A percentile compares a stretch with the other conserved stretches of the same genome.
Evolutionary conservation across 768 basidiomycete genomes (phyloP).

Genomic region (Amanita exitialis): DNA sequence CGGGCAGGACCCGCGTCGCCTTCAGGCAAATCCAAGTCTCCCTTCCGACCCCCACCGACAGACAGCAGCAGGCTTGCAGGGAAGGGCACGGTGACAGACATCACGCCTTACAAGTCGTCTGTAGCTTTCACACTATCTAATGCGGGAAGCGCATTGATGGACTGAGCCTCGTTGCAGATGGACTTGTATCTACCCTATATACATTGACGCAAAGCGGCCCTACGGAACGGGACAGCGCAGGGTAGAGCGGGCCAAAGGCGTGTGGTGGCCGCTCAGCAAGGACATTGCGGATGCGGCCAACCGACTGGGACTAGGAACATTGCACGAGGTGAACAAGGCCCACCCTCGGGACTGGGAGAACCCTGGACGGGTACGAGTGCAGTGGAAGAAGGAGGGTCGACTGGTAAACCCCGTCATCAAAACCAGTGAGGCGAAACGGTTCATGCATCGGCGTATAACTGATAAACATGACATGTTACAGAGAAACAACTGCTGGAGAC

Average conservation of each 20-base stretch:
- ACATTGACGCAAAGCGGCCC: constrained; percentile 90
- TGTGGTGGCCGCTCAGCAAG: constrained; percentile 95
- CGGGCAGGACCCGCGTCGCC: constrained; percentile 50
- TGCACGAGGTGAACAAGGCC: constrained; percentile 84
- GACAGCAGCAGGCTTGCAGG: constrained; percentile 14
- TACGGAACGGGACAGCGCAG: constrained; percentile 78
- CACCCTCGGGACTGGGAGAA: constrained; percentile 99
- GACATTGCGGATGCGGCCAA: constrained; percentile 83
- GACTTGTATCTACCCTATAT: constrained; percentile 95
- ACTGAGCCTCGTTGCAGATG: constrained; percentile 43
- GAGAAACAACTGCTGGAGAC: constrained; percentile 75
- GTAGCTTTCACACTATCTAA: constrained; percentile 16
- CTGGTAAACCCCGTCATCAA: constrained; percentile 60
- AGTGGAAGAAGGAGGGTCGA: constrained; percentile 76
- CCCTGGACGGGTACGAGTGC: constrained; percentile 89
- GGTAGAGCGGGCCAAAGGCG: constrained; percentile 62
- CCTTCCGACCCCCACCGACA: constrained; percentile 16
- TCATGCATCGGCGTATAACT: too few species aligned
- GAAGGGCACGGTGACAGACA: constrained; percentile 48
- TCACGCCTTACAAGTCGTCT: constrained; percentile 79
- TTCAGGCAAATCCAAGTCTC: constrained; percentile 18
- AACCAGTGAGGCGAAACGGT: constrained; percentile 62
- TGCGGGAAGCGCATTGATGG: constrained; percentile 10
- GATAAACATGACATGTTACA: constrained; percentile 16
- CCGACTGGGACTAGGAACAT: constrained; percentile 64